Conservation (phyloP, 306 rosid species). For the Senna tora region DNA sequence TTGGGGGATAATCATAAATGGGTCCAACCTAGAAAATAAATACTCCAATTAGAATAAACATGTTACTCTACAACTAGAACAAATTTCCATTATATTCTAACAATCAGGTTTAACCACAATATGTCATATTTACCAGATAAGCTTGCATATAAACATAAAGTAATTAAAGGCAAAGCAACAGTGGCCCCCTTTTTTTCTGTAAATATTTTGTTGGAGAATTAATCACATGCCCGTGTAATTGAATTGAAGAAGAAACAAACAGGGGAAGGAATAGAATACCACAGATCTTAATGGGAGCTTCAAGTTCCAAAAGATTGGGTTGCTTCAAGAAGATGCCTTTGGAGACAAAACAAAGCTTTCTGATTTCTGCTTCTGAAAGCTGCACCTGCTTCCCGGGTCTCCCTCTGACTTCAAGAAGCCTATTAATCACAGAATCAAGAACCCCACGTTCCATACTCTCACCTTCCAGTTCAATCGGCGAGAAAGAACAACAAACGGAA, state of each 20-base stretch:
- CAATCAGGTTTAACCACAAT: neutral
- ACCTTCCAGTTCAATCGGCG: slow-evolving; percentile 15
- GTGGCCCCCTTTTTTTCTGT: neutral
- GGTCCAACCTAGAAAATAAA: neutral
- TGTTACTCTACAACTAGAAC: neutral
- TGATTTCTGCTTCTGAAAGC: slow-evolving; percentile 75
- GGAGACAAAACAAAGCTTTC: slow-evolving; percentile 75
- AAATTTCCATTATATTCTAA: neutral
- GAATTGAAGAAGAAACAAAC: neutral
- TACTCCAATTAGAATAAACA: neutral
- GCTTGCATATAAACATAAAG: neutral
- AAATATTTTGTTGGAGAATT: neutral
- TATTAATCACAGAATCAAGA: slow-evolving; percentile 68
- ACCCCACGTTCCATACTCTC: slow-evolving; percentile 61
- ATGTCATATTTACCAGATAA: neutral
- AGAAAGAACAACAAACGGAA: slow-evolving; percentile 33
- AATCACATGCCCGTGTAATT: no score
- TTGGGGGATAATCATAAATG: neutral
- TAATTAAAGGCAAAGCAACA: slow-evolving; percentile 2
- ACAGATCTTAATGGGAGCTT: slow-evolving; percentile 86
- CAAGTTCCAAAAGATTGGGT: slow-evolving; percentile 84
- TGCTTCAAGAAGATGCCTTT: slow-evolving; percentile 70
- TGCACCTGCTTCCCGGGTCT: slow-evolving; percentile 74
- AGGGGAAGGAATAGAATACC: slow-evolving; percentile 53
- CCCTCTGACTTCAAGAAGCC: slow-evolving; percentile 69